Conservation (phyloP, 805 yeast species). For the Pichia exigua region DNA sequence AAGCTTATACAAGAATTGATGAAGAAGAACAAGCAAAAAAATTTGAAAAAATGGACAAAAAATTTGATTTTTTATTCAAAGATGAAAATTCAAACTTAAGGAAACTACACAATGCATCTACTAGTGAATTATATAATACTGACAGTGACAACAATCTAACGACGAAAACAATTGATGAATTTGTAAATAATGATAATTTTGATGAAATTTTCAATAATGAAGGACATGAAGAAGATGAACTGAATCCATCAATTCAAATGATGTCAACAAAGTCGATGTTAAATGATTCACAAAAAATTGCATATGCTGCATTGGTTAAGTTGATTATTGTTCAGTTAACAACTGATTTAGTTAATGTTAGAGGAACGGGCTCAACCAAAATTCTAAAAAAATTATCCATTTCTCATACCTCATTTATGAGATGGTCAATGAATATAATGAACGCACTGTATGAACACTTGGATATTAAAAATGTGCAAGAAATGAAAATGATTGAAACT, state of each 20-base stretch:
- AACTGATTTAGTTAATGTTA: slow-evolving; percentile 57
- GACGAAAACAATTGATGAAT: slow-evolving; percentile 10
- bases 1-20: slow-evolving; percentile 83
- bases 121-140: neutral
- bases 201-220: slow-evolving; percentile 15
- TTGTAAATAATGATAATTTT: slow-evolving; percentile 19
- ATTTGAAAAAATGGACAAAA: slow-evolving; percentile 43
- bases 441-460: slow-evolving; percentile 70
- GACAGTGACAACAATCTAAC: neutral
- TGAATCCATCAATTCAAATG: slow-evolving; percentile 56
- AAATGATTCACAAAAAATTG: slow-evolving; percentile 78
- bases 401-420: slow-evolving; percentile 71
- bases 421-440: slow-evolving; percentile 75
- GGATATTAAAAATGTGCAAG: slow-evolving; percentile 60
- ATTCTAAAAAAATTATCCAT: slow-evolving; percentile 52
- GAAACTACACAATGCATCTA: slow-evolving; percentile 19
- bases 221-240: slow-evolving; percentile 27
- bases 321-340: slow-evolving; percentile 76
- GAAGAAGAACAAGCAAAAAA: slow-evolving; percentile 79
- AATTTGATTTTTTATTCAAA: slow-evolving; percentile 45
- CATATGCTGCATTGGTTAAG: slow-evolving; percentile 81
- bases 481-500: slow-evolving; percentile 79
- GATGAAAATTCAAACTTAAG: slow-evolving; percentile 27
- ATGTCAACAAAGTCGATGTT: slow-evolving; percentile 75
- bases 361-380: slow-evolving; percentile 43